A percentile compares a stretch with the other conserved stretches of the same genome.
Evolutionary conservation across 2,329 filamentous ascomycete genomes (phyloP).

Genomic region (Aureobasidium sp.): DNA sequence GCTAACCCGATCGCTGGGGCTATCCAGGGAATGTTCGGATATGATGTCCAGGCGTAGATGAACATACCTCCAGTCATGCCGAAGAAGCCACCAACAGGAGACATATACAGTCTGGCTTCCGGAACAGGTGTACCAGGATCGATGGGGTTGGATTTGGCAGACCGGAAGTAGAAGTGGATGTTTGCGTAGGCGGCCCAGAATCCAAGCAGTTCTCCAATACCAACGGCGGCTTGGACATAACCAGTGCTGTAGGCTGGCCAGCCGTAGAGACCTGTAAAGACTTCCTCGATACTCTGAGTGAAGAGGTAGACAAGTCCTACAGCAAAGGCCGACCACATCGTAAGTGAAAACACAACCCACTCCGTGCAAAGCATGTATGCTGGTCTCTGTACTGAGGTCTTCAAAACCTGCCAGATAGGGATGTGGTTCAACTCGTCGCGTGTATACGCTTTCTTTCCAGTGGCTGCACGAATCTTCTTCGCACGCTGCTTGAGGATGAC

Average conservation of each 20-base stretch:
- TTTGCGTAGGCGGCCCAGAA: conserved; percentile 20
- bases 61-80: conserved; percentile 46
- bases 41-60: conserved; percentile 45
- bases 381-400: conserved; percentile 28
- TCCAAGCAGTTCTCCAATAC: conserved; percentile 41
- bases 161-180: conserved; percentile 34
- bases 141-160: conserved; percentile 33
- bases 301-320: conserved; percentile 45
- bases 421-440: conserved; percentile 30
- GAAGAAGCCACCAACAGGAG: conserved; percentile 38
- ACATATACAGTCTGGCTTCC: conserved; percentile 41
- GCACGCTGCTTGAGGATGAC: conserved; percentile 40
- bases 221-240: conserved; percentile 40
- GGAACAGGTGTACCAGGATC: conserved; percentile 33
- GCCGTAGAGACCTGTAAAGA: conserved; percentile 35
- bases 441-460: conserved; percentile 26
- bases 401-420: conserved; percentile 29
- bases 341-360: conserved; percentile 42
- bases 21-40: conserved; percentile 39
- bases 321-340: conserved; percentile 43
- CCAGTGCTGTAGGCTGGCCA: conserved; percentile 38
- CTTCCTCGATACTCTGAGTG: conserved; percentile 42
- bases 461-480: conserved; percentile 27
- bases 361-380: conserved; percentile 42
- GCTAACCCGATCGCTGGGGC: conserved; percentile 41